Percentiles rank a stretch among this genome's conserved stretches.
phyloP scores from a whole-genome alignment of 2,329 filamentous ascomycete genomes.

The Ascosphaera apis region DNA sequence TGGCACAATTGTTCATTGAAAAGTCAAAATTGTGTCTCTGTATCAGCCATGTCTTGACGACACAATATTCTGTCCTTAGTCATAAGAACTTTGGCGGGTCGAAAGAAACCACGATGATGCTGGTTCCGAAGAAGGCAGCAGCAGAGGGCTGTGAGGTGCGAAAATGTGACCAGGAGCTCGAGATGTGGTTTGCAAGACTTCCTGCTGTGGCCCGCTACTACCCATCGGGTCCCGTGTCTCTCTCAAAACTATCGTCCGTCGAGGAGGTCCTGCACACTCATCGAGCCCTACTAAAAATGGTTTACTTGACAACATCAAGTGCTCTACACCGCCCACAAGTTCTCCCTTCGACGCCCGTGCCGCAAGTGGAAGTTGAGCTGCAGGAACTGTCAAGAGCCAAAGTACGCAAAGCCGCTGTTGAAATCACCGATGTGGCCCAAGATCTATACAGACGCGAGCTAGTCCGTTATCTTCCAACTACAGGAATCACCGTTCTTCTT shows the following conservation, averaged over 20 bases:
- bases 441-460: slow-evolving; percentile 50
- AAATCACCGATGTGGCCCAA: slow-evolving; percentile 66
- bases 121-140: slow-evolving; percentile 69
- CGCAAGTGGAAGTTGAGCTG: slow-evolving; percentile 37
- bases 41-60: slow-evolving; percentile 70
- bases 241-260: slow-evolving; percentile 26
- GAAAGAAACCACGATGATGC: slow-evolving; percentile 63
- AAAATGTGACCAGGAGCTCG: slow-evolving; percentile 55
- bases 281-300: slow-evolving; percentile 72
- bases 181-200: slow-evolving; percentile 51
- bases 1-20: slow-evolving; percentile 74
- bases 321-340: slow-evolving; percentile 83
- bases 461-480: slow-evolving; percentile 63
- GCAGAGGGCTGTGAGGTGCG: slow-evolving; percentile 63
- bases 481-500: slow-evolving; percentile 71
- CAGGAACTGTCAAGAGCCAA: slow-evolving; percentile 65
- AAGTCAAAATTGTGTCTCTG: slow-evolving; percentile 77
- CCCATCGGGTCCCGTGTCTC: slow-evolving; percentile 32
- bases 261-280: slow-evolving; percentile 39
- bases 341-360: slow-evolving; percentile 44
- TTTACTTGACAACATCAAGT: slow-evolving; percentile 77
- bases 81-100: slow-evolving; percentile 50
- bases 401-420: slow-evolving; percentile 60
- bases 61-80: slow-evolving; percentile 79
- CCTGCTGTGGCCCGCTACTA: slow-evolving; percentile 49